Conservation (phyloP, 257 asterid species). For the Jacaranda mimosifolia region DNA sequence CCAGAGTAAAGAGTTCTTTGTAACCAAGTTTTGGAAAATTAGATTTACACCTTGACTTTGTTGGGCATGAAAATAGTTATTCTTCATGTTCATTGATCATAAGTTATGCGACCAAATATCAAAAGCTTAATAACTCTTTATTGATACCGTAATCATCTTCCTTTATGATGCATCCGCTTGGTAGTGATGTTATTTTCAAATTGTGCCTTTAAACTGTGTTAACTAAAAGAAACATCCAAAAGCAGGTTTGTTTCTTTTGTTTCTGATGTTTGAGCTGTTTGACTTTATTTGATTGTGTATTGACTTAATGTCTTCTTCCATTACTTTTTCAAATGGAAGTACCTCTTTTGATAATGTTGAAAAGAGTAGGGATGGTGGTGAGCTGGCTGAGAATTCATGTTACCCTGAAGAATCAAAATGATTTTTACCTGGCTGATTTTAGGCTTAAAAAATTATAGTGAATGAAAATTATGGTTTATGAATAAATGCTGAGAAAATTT, state of each 20-base stretch:
- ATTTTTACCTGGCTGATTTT: not conserved
- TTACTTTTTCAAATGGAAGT: not conserved
- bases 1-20: not conserved
- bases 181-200: not conserved
- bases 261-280: not conserved
- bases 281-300: not conserved
- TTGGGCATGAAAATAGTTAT: slow-evolving; percentile 8
- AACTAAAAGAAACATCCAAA: not conserved
- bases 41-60: not conserved
- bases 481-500: no score
- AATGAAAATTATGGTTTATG: no score
- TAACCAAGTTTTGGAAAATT: slow-evolving; percentile 4
- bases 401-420: not conserved
- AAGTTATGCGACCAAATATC: not conserved
- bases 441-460: no score
- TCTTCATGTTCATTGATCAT: not conserved
- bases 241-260: not conserved
- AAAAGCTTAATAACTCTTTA: not conserved
- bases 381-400: not conserved
- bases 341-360: not conserved
- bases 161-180: not conserved
- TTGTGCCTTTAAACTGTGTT: not conserved
- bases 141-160: not conserved
- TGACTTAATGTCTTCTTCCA: not conserved
- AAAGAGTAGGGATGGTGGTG: not conserved